These are phyloP conservation scores for Conringia planisiliqua DNA, from an alignment of 345 rosid genomes.

Conservation along the genomic window DNA sequence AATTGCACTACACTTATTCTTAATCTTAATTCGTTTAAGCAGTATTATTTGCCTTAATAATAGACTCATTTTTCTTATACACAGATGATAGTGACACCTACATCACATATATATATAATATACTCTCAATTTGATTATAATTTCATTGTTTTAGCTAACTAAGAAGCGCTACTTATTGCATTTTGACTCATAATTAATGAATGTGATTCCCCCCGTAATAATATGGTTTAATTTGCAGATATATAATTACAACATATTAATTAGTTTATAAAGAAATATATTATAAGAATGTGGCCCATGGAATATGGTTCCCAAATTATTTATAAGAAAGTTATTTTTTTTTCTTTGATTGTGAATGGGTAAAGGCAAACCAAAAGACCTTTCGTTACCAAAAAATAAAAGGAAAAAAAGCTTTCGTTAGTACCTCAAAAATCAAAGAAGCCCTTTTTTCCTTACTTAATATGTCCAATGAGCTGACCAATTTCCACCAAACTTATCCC, in stretches of 20 bases:
- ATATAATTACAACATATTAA: background rate
- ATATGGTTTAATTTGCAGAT: background rate
- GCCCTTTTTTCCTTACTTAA: constrained; percentile 26
- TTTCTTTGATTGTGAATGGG: constrained; percentile 27
- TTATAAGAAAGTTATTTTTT: constrained; percentile 1
- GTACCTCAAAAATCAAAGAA: constrained; percentile 35
- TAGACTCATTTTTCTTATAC: constrained; percentile 13
- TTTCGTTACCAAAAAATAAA: constrained; percentile 9
- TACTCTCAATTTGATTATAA: background rate
- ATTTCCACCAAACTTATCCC: constrained; percentile 35
- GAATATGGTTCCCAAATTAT: background rate
- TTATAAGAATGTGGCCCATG: background rate
- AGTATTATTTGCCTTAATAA: background rate
- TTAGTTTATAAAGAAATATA: background rate
- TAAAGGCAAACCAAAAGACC: constrained; percentile 18
- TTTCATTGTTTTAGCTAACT: background rate
- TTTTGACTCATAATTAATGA: background rate
- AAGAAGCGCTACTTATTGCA: background rate
- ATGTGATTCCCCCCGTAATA: background rate
- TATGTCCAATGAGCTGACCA: constrained; percentile 39
- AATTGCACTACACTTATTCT: background rate
- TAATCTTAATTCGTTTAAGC: background rate
- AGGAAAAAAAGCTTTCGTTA: constrained; percentile 10
- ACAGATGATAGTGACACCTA: background rate
- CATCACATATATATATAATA: background rate